Base-by-base conservation (phyloP, 2,329 filamentous ascomycete genomes). In the Ophiostoma australiae region DNA sequence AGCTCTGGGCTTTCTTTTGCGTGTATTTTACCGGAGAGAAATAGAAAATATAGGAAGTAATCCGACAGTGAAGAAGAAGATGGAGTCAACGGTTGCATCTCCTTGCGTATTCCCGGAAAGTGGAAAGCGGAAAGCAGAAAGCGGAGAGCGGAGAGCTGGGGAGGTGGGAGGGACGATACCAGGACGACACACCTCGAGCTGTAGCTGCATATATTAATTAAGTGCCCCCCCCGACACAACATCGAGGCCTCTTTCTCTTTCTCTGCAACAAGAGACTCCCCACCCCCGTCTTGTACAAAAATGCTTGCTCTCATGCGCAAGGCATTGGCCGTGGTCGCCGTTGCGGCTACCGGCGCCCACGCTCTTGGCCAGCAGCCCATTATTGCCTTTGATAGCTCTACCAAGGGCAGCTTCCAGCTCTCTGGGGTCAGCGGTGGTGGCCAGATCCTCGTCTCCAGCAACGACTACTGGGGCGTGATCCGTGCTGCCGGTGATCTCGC, bases 381-480 rank as follows among this genome's bases (percentile, higher is more conserved):
- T 31, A 79, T 86, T 68, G 78, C 78, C 23, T 84, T 83, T 72
- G 74, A 76, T 69, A 73, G 70, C 66, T 73, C 76, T 10, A 71
- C 74, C 17, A n/a, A 67, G 0, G 76, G 75, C 15, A 74, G 74
- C 48, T 75, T 80, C 23, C 78, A 81, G 77, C 76, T 80, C 74
- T 76, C 79, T 72, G 80, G 79, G 31, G 39, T 27, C 33, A 20
- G 13, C 75, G 78, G 31, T 74, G 78, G 31, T 74, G 80, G 83
- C 0, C 84, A 86, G 76, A 86, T 90, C 69, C 79, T 85, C 2
- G 81, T 88, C n/a, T 85, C 86, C 11, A 75, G 78, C 27, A 80
- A 85, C 70, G 89, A 91, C 72, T 90, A 86, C 81, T 89, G 87
- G 80, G 90, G 89, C 71, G 90, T 91, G 0, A 83, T 91, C 70